These are phyloP conservation scores for Wickerhamomyces bisporus DNA, from an alignment of 805 yeast species.

Conservation along the genomic window DNA sequence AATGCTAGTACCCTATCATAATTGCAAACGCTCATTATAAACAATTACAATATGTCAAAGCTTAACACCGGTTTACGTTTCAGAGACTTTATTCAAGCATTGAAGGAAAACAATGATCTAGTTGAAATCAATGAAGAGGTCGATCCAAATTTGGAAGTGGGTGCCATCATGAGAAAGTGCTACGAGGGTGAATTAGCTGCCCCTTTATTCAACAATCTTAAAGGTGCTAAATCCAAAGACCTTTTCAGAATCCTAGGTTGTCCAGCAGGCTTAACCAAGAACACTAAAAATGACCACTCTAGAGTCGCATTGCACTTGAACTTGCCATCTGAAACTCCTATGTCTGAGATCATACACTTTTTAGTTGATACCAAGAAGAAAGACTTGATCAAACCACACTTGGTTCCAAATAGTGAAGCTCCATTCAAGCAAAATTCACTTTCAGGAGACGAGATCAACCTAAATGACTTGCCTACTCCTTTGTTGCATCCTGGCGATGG, in stretches of 20 bases:
- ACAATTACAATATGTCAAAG: no score
- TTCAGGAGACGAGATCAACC: constrained; percentile 18
- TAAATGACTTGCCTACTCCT: constrained; percentile 20
- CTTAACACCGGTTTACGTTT: constrained; percentile 21
- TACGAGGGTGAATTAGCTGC: constrained; percentile 22
- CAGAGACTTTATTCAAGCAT: constrained; percentile 23
- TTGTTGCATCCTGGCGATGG: constrained; percentile 22
- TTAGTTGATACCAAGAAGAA: constrained; percentile 16
- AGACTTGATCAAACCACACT: no score
- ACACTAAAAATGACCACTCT: constrained; percentile 19
- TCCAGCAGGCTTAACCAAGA: constrained; percentile 19
- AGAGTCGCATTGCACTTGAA: constrained; percentile 25
- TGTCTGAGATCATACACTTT: constrained; percentile 20
- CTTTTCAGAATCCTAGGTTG: constrained; percentile 23
- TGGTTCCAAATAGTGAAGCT: constrained; percentile 8
- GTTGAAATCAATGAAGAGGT: constrained; percentile 21
- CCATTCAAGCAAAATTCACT: constrained; percentile 19
- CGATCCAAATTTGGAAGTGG: constrained; percentile 24
- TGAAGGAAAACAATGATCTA: constrained; percentile 21
- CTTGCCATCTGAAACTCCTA: constrained; percentile 18
- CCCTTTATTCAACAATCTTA: constrained; percentile 22
- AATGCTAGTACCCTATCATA: no score
- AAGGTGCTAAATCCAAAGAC: constrained; percentile 5
- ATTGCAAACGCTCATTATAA: no score
- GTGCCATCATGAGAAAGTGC: constrained; percentile 25